Percentiles rank a stretch among this genome's conserved stretches.
phyloP scores from a whole-genome alignment of 2,329 filamentous ascomycete species.

The Ascocoryne sarcoides region DNA sequence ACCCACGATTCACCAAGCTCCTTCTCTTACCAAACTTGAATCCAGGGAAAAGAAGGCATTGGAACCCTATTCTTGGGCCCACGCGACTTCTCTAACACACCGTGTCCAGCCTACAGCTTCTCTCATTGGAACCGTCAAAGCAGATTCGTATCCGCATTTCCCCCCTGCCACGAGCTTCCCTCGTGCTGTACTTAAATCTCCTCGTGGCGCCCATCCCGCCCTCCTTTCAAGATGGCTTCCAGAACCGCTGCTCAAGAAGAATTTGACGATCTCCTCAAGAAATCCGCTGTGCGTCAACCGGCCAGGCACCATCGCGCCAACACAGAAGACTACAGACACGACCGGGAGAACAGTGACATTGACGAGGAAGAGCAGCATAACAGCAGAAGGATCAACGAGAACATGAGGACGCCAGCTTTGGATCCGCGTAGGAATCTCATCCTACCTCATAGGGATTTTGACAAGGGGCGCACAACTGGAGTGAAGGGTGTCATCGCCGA shows the following conservation, averaged over 20 bases:
- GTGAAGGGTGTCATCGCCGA: conserved; percentile 85
- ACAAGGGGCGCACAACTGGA: conserved; percentile 64
- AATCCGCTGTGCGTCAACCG: conserved; percentile 34
- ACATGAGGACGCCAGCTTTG: conserved; percentile 55
- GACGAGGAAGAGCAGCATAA: conserved; percentile 36
- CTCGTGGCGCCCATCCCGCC: conserved; percentile 11
- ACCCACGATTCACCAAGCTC: no score
- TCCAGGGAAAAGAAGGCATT: no score
- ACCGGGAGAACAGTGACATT: conserved; percentile 45
- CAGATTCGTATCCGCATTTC: background rate
- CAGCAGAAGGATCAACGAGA: conserved; percentile 45
- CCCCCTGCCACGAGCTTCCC: background rate
- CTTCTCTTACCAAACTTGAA: background rate
- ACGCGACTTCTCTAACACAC: background rate
- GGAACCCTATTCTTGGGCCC: background rate
- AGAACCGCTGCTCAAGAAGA: conserved; percentile 57
- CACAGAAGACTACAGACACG: conserved; percentile 43
- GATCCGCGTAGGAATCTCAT: conserved; percentile 43
- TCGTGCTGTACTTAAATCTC: conserved; percentile 12
- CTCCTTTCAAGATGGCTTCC: conserved; percentile 21
- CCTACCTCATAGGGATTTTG: conserved; percentile 54
- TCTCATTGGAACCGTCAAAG: background rate
- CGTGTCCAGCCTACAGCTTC: background rate
- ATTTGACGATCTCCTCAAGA: conserved; percentile 53
- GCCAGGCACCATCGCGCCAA: conserved; percentile 42